These are phyloP conservation scores for Haematococcus lacustris DNA, from an alignment of 139 green algal genomes.

Conservation along the genomic window DNA sequence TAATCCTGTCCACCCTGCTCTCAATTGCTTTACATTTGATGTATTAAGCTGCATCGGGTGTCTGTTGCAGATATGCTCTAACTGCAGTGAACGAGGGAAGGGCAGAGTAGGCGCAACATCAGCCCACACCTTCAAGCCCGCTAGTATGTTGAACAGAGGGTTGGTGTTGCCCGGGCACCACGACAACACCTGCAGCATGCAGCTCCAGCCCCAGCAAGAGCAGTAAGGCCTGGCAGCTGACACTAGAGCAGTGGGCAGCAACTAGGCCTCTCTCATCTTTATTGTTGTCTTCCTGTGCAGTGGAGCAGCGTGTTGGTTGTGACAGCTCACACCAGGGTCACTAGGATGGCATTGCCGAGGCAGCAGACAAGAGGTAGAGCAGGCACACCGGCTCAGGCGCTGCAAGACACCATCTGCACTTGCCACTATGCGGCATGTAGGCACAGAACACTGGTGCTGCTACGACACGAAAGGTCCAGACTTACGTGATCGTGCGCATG, in stretches of 20 bases:
- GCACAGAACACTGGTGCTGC: too few species aligned
- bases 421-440: too few species aligned
- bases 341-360: neutral
- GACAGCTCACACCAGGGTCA: neutral
- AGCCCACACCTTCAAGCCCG: neutral
- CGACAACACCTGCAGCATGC: neutral
- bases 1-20: too few species aligned
- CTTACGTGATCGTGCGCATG: too few species aligned
- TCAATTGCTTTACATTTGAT: too few species aligned
- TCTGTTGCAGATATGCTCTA: neutral
- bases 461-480: too few species aligned
- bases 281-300: neutral
- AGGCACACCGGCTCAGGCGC: too few species aligned
- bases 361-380: neutral
- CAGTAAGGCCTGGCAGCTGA: neutral
- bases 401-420: too few species aligned
- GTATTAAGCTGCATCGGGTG: neutral
- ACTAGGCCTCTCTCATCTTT: neutral
- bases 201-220: neutral
- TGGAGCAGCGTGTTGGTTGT: neutral
- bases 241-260: neutral
- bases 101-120: too few species aligned
- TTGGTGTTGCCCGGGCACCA: neutral
- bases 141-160: neutral
- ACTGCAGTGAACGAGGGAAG: too few species aligned